Conservation (phyloP, 2,329 filamentous ascomycete species). For the Stagonosporopsis rhizophila region DNA sequence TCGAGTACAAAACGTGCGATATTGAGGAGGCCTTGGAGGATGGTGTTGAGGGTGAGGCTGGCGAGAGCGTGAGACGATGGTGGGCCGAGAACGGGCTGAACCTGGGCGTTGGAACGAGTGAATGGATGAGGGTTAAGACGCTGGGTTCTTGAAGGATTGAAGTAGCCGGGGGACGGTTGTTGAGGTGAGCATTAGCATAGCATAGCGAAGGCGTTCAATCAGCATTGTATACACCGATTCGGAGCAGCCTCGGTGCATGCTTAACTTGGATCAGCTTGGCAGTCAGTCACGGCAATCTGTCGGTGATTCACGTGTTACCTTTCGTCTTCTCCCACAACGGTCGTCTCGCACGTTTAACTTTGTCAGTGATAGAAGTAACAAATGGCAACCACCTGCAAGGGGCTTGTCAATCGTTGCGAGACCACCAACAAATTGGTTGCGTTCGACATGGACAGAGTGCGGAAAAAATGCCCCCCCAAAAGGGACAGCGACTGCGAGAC, state of each 20-base stretch:
- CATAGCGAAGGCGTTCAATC: constrained; percentile 17
- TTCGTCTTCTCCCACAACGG: too few species aligned
- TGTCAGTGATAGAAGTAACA: too few species aligned
- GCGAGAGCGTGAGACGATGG: constrained; percentile 79
- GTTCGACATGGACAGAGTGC: background rate
- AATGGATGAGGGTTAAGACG: constrained; percentile 86
- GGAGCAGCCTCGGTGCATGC: constrained; percentile 5
- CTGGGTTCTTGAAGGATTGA: constrained; percentile 50
- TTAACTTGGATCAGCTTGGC: background rate
- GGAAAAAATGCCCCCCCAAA: constrained; percentile 2
- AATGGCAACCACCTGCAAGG: background rate
- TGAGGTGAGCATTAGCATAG: constrained; percentile 13
- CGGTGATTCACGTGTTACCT: background rate
- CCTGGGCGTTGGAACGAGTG: constrained; percentile 79
- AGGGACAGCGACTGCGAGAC: background rate
- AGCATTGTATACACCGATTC: constrained; percentile 2
- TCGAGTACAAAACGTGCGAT: constrained; percentile 94
- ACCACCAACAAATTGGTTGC: background rate
- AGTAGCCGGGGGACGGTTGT: too few species aligned
- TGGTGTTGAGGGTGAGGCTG: constrained; percentile 71
- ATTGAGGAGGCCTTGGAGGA: constrained; percentile 95
- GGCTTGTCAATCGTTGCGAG: background rate
- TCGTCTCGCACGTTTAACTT: too few species aligned
- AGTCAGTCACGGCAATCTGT: background rate
- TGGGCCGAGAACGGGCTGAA: constrained; percentile 88